A percentile compares a stretch with the other conserved stretches of the same genome.
Evolutionary conservation across 1,139 yeast species (phyloP).

Genomic region (Yamadazyma songkhlaensis): DNA sequence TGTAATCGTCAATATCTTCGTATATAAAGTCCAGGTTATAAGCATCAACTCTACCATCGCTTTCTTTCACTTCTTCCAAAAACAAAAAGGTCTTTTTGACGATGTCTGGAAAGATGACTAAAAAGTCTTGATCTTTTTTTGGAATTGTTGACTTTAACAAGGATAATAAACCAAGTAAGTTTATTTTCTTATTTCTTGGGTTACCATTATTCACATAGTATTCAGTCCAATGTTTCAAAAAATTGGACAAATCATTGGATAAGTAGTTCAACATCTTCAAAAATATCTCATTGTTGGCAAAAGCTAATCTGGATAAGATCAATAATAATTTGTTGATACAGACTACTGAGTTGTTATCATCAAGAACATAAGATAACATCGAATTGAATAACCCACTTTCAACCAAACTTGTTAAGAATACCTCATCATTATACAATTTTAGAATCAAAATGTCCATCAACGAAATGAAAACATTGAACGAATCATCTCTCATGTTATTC

Average conservation of each 20-base stretch:
- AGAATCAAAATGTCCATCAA: constrained; percentile 56
- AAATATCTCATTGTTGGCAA: constrained; percentile 45
- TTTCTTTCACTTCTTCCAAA: constrained; percentile 73
- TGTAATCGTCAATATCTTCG: constrained; percentile 50
- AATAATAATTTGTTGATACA: constrained; percentile 50
- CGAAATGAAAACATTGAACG: constrained; percentile 55
- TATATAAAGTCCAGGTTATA: constrained; percentile 58
- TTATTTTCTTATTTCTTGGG: constrained; percentile 66
- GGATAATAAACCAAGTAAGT: constrained; percentile 56
- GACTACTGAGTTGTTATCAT: constrained; percentile 48
- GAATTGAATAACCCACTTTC: constrained; percentile 48
- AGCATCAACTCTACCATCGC: constrained; percentile 58
- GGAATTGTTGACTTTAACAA: constrained; percentile 27
- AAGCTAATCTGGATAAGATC: constrained; percentile 54
- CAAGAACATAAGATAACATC: constrained; percentile 45
- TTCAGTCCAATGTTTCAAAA: constrained; percentile 33
- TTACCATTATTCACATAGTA: constrained; percentile 54
- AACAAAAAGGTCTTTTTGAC: constrained; percentile 56
- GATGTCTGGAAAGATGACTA: constrained; percentile 28
- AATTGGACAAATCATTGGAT: constrained; percentile 21
- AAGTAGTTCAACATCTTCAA: constrained; percentile 33
- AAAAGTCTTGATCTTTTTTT: constrained; percentile 22
- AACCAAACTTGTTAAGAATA: constrained; percentile 34
- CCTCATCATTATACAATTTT: constrained; percentile 18
- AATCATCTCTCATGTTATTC: constrained; percentile 66